phyloP scores from a whole-genome alignment of 257 asterid species.

The Salvia hispanica region DNA sequence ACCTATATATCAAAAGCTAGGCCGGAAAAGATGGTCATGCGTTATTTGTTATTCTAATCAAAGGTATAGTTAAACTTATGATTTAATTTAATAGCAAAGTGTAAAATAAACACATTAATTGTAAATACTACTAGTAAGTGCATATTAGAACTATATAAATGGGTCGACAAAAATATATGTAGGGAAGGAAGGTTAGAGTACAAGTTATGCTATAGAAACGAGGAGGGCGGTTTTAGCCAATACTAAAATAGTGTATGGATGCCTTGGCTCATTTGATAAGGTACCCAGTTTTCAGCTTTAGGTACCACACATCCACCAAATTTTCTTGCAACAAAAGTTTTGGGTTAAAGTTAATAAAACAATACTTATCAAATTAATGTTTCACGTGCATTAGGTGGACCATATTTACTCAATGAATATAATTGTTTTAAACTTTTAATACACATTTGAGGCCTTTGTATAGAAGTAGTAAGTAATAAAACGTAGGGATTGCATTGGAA shows the following conservation, averaged over 20 bases:
- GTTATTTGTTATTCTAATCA: too few species aligned
- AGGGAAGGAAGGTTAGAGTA: constrained; percentile 14
- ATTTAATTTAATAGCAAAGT: too few species aligned
- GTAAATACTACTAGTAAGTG: too few species aligned
- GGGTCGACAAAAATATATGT: not conserved
- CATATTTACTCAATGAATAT: not conserved
- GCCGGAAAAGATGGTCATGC: too few species aligned
- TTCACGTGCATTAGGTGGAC: not conserved
- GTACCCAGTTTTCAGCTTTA: not conserved
- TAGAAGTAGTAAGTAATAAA: too few species aligned
- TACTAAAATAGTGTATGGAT: not conserved
- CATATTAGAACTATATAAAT: too few species aligned
- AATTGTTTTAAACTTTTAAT: too few species aligned
- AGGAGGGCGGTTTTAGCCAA: not conserved
- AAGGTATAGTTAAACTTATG: too few species aligned
- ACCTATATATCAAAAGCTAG: too few species aligned
- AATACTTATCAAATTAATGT: not conserved
- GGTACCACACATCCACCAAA: not conserved
- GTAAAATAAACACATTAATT: too few species aligned
- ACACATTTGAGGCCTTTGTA: too few species aligned
- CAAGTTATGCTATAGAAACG: not conserved
- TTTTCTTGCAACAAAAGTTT: not conserved
- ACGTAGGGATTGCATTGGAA: too few species aligned
- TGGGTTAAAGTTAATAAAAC: not conserved
- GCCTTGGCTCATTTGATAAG: not conserved